Evolutionary conservation across 306 rosid species (phyloP).

Genomic region (Acacia acuminata): DNA sequence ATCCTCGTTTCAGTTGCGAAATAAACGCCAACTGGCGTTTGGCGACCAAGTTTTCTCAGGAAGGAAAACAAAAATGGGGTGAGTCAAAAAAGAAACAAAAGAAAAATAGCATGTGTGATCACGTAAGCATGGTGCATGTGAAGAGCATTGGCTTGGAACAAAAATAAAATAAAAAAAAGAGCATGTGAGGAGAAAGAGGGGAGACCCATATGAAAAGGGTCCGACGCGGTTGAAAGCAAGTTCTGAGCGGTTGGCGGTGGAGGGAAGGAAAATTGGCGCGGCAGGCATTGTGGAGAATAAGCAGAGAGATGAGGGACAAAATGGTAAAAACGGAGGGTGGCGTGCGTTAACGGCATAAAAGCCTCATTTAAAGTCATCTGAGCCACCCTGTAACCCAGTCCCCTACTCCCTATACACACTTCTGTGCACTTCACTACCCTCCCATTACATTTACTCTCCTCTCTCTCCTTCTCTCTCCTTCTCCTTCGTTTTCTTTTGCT

Average conservation of each 20-base stretch:
- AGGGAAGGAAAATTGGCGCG: not conserved
- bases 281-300: conserved; percentile 3
- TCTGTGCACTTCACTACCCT: not conserved
- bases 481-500: not conserved
- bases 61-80: not conserved
- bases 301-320: conserved; percentile 23
- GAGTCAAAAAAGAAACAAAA: not conserved
- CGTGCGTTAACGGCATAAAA: conserved; percentile 62
- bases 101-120: not conserved
- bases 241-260: not conserved
- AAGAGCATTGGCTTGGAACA: no score
- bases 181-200: not conserved
- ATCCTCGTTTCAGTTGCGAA: not conserved
- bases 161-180: not conserved
- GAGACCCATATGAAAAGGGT: not conserved
- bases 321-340: conserved; percentile 43
- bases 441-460: not conserved
- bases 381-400: conserved; percentile 64
- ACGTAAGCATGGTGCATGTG: not conserved
- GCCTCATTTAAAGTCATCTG: conserved; percentile 29
- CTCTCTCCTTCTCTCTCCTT: not conserved
- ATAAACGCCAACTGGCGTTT: not conserved
- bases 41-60: not conserved
- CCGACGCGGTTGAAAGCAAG: not conserved
- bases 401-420: conserved; percentile 50